A percentile compares a stretch with the other conserved stretches of the same genome.
Evolutionary conservation across 169 alveolate genomes (phyloP).

Genomic region (Eimeria acervulina): DNA sequence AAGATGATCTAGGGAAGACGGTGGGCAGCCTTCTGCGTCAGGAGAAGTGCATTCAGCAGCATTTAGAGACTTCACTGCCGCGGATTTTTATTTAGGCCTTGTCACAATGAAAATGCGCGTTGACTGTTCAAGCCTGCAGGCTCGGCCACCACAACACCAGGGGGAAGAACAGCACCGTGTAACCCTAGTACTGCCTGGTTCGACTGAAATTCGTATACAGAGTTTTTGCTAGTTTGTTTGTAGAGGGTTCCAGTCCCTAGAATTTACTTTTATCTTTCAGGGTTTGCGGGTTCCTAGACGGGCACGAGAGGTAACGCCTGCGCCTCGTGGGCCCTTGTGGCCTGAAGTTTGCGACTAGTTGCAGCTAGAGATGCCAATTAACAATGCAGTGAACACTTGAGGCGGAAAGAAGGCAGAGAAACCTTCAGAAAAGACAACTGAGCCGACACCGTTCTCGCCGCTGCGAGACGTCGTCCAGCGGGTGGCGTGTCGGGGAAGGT

Average conservation of each 20-base stretch:
- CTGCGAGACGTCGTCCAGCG: constrained; percentile 19
- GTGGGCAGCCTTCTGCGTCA: not conserved
- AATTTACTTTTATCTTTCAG: not conserved
- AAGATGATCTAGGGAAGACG: not conserved
- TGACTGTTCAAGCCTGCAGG: not conserved
- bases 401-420: not conserved
- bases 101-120: not conserved
- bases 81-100: not conserved
- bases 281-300: not conserved
- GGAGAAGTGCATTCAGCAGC: not conserved
- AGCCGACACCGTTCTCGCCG: not conserved
- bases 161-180: not conserved
- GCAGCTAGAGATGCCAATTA: not conserved
- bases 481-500: constrained; percentile 14
- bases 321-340: not conserved
- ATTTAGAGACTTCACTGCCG: not conserved
- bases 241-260: not conserved
- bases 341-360: not conserved
- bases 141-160: not conserved
- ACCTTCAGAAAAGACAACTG: not conserved
- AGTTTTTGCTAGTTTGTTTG: not conserved
- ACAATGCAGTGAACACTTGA: not conserved
- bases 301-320: not conserved
- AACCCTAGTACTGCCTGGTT: not conserved
- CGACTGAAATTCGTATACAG: not conserved